These are phyloP conservation scores for Halophytophthora batemanensis DNA, from an alignment of 352 stramenopile species.

Conservation along the genomic window DNA sequence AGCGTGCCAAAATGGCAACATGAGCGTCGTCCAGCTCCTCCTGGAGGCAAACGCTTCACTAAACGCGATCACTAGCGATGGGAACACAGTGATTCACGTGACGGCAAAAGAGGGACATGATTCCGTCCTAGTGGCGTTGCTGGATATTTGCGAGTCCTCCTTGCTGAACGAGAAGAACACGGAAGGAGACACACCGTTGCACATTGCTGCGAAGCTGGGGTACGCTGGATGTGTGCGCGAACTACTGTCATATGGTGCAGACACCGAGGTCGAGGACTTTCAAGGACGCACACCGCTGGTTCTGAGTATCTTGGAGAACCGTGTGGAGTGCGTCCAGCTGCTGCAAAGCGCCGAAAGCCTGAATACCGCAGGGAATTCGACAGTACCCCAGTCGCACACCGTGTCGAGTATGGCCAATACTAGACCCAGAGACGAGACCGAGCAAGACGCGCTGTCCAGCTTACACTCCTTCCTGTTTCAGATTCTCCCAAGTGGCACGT, in stretches of 20 bases:
- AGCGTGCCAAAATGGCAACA: slow-evolving; percentile 40
- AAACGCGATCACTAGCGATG: slow-evolving; percentile 68
- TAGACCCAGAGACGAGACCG: slow-evolving; percentile 7
- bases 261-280: slow-evolving; percentile 44
- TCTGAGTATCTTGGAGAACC: slow-evolving; percentile 70
- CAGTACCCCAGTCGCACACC: slow-evolving; percentile 1
- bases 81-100: slow-evolving; percentile 87
- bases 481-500: slow-evolving; percentile 13
- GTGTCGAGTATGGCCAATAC: slow-evolving; percentile 3
- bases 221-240: slow-evolving; percentile 36
- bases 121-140: slow-evolving; percentile 68
- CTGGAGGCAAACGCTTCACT: slow-evolving; percentile 54
- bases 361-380: slow-evolving; percentile 1
- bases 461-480: slow-evolving; percentile 27
- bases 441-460: slow-evolving; percentile 23
- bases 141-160: slow-evolving; percentile 49
- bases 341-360: slow-evolving; percentile 35
- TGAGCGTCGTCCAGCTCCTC: slow-evolving; percentile 42
- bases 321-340: slow-evolving; percentile 59
- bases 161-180: slow-evolving; percentile 89
- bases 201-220: slow-evolving; percentile 72
- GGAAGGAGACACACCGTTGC: slow-evolving; percentile 85
- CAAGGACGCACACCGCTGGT: slow-evolving; percentile 61
- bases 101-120: slow-evolving; percentile 78
- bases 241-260: slow-evolving; percentile 42